Evolutionary conservation across 139 green algal genomes (phyloP).

Genomic region (Chlamydomonas urium): DNA sequence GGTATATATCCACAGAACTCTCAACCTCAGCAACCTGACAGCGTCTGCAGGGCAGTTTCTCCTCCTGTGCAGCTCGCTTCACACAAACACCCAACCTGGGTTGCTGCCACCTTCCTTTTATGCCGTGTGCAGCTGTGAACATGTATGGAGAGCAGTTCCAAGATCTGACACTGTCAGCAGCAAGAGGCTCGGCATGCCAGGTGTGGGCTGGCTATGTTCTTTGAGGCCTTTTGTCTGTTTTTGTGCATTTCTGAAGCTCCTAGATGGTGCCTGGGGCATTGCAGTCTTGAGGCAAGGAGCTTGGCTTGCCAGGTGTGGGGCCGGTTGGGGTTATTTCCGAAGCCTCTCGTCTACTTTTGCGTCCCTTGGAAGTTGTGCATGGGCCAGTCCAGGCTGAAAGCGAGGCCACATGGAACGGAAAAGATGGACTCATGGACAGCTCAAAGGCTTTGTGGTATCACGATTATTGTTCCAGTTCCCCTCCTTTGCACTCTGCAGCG

Average conservation of each 20-base stretch:
- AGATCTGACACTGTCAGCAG: neutral
- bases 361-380: neutral
- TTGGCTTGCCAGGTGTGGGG: neutral
- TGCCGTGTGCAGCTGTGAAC: slow-evolving; percentile 14
- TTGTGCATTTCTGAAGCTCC: neutral
- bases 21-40: no score
- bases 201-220: no score
- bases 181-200: neutral
- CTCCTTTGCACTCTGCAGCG: no score
- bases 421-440: neutral
- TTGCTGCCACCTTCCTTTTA: no score
- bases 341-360: no score
- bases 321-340: neutral
- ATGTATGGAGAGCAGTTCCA: slow-evolving; percentile 25
- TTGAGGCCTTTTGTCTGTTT: neutral
- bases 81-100: no score
- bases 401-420: no score
- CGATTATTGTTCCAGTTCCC: neutral
- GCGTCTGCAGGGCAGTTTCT: no score
- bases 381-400: no score
- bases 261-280: neutral
- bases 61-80: no score
- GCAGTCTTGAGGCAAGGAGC: neutral
- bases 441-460: neutral
- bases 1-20: no score